A percentile compares a stretch with the other conserved stretches of the same genome.
Conservation (phyloP, 2,329 filamentous ascomycete species). For the Iodosphaeria phyllophila region DNA sequence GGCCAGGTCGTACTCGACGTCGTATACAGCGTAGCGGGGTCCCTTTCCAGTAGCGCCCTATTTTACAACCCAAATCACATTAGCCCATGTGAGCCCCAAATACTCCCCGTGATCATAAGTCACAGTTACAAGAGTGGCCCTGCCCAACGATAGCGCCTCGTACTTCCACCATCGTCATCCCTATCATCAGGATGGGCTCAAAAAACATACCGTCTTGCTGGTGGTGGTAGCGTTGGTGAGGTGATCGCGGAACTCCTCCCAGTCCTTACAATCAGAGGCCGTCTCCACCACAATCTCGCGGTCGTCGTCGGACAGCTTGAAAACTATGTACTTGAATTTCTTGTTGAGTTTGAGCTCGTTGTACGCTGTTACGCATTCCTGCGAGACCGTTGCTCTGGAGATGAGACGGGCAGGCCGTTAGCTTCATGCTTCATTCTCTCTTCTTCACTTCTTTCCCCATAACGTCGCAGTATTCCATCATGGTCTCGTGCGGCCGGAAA, state of each 20-base stretch:
- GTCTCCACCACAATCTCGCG: slow-evolving; percentile 70
- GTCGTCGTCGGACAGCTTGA: slow-evolving; percentile 70
- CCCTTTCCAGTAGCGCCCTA: slow-evolving; percentile 44
- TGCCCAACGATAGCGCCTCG: too few species aligned
- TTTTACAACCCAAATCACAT: slow-evolving; percentile 20
- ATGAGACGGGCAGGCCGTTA: slow-evolving; percentile 2
- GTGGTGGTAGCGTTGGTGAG: slow-evolving; percentile 57
- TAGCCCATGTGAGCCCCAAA: background rate
- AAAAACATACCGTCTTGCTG: slow-evolving; percentile 44
- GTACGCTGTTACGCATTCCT: slow-evolving; percentile 54
- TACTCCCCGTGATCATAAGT: too few species aligned
- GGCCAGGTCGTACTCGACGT: slow-evolving; percentile 59
- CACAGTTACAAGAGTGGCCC: too few species aligned
- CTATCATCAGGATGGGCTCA: too few species aligned
- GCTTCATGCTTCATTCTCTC: slow-evolving; percentile 1
- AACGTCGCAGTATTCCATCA: background rate
- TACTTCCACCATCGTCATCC: too few species aligned
- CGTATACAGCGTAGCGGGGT: slow-evolving; percentile 70
- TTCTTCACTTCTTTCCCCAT: background rate
- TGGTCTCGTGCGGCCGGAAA: background rate
- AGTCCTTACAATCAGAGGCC: slow-evolving; percentile 46
- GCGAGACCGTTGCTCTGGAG: slow-evolving; percentile 48
- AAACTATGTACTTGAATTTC: slow-evolving; percentile 73
- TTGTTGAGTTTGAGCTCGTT: slow-evolving; percentile 73
- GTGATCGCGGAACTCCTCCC: slow-evolving; percentile 56